A percentile compares a stretch with the other conserved stretches of the same genome.
phyloP scores from a whole-genome alignment of 148 eudicot species.

The Rhododendron henanense region DNA sequence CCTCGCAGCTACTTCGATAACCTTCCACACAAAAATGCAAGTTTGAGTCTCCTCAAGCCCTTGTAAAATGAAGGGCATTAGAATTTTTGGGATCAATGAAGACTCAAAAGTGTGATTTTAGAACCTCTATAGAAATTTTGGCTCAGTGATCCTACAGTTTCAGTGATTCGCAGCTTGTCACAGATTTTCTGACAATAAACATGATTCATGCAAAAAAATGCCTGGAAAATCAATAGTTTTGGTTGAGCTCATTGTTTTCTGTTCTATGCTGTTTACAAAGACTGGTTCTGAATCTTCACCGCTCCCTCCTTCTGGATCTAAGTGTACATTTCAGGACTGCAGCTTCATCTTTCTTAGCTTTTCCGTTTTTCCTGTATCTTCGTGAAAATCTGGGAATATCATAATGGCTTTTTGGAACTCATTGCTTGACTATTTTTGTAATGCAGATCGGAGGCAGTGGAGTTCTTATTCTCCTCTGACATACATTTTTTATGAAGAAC shows the following conservation, averaged over 20 bases:
- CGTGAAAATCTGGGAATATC: background rate
- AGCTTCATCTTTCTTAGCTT: background rate
- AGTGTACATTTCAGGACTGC: too few relatives aligned
- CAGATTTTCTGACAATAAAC: background rate
- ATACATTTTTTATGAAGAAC: slow-evolving; percentile 90
- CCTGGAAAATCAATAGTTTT: background rate
- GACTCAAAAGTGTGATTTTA: too few relatives aligned
- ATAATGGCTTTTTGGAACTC: background rate
- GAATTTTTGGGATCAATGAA: too few relatives aligned
- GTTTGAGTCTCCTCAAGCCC: too few relatives aligned
- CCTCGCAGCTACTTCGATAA: too few relatives aligned
- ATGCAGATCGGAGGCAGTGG: slow-evolving; percentile 95
- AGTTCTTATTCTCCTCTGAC: slow-evolving; percentile 78
- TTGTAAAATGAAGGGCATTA: too few relatives aligned
- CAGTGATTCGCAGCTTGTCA: background rate
- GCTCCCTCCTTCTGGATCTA: too few relatives aligned
- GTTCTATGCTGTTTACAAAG: background rate
- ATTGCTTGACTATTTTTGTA: background rate
- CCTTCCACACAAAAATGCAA: too few relatives aligned
- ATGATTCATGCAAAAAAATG: background rate
- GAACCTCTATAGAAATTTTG: too few relatives aligned
- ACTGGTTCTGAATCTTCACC: background rate
- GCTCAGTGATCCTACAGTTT: background rate
- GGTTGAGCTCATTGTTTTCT: background rate
- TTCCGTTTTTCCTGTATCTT: background rate